These are phyloP conservation scores for Aspergillus versicolor DNA, from an alignment of 2,329 filamentous ascomycete genomes.

Conservation along the genomic window DNA sequence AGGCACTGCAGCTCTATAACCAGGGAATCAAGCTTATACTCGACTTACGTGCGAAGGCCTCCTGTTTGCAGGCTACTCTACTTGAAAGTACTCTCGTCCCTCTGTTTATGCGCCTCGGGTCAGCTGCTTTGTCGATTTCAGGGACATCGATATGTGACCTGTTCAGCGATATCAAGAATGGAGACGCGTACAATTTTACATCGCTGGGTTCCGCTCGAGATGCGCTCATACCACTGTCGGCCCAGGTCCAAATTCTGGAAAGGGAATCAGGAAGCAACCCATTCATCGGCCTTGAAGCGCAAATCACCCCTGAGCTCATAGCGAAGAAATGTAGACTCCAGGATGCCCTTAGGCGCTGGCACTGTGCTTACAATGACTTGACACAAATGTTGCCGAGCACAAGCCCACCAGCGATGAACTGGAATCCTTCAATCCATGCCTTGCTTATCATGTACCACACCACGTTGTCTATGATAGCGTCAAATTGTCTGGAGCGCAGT, in stretches of 20 bases:
- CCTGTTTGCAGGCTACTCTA: conserved; percentile 11
- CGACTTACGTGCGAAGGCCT: conserved; percentile 17
- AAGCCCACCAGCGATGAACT: too few relatives aligned
- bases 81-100: conserved; percentile 29
- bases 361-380: not conserved
- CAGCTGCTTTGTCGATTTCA: conserved; percentile 19
- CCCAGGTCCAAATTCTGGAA: conserved; percentile 4
- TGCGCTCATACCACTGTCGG: not conserved
- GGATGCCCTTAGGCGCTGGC: conserved; percentile 1
- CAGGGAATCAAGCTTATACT: conserved; percentile 30
- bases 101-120: conserved; percentile 29
- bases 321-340: not conserved
- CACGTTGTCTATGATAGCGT: not conserved
- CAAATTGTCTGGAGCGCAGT: not conserved
- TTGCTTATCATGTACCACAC: conserved; percentile 8
- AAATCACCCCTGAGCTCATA: not conserved
- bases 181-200: conserved; percentile 4
- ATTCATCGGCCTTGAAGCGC: not conserved
- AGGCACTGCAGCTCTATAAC: conserved; percentile 28
- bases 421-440: too few relatives aligned
- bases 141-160: conserved; percentile 9
- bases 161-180: not conserved
- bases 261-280: conserved; percentile 1
- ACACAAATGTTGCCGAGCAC: not conserved
- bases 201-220: conserved; percentile 19